Percentiles rank a stretch among this genome's conserved stretches.
phyloP scores from a whole-genome alignment of 2,329 filamentous ascomycete genomes.

The Xenosphaeropsis pyriputrescens region DNA sequence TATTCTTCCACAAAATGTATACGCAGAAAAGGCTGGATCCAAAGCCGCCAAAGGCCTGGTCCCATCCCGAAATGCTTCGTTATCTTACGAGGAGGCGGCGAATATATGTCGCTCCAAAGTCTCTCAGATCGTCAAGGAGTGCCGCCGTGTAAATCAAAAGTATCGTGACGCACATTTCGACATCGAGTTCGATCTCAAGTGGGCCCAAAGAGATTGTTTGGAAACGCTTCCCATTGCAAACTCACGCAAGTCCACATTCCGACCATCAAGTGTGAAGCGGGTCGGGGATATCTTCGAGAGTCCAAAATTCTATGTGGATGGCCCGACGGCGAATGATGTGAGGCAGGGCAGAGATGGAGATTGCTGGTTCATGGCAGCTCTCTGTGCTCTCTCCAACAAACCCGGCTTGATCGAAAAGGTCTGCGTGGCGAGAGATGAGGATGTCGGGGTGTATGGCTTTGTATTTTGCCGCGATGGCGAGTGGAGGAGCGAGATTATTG shows the following conservation, averaged over 20 bases:
- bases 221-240: conserved; percentile 20
- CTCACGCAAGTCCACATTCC: conserved; percentile 1
- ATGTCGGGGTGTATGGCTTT: conserved; percentile 75
- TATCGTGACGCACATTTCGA: conserved; percentile 83
- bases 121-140: conserved; percentile 46
- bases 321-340: conserved; percentile 63
- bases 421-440: conserved; percentile 19
- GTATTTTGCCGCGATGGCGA: conserved; percentile 79
- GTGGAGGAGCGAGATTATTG: conserved; percentile 82
- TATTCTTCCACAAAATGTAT: conserved; percentile 53
- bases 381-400: conserved; percentile 52
- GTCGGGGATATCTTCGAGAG: conserved; percentile 63
- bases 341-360: conserved; percentile 67
- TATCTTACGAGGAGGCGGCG: conserved; percentile 60
- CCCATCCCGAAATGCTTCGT: conserved; percentile 39
- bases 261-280: conserved; percentile 32
- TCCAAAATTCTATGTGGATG: conserved; percentile 64
- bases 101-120: conserved; percentile 53
- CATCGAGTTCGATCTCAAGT: conserved; percentile 62
- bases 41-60: conserved; percentile 36
- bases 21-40: conserved; percentile 43
- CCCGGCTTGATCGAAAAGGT: conserved; percentile 32
- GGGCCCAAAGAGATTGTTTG: conserved; percentile 33
- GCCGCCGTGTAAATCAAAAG: conserved; percentile 66
- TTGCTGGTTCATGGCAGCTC: conserved; percentile 74